Conservation (phyloP, 305 asterid genomes). For the Solanum aculeatissimum region DNA sequence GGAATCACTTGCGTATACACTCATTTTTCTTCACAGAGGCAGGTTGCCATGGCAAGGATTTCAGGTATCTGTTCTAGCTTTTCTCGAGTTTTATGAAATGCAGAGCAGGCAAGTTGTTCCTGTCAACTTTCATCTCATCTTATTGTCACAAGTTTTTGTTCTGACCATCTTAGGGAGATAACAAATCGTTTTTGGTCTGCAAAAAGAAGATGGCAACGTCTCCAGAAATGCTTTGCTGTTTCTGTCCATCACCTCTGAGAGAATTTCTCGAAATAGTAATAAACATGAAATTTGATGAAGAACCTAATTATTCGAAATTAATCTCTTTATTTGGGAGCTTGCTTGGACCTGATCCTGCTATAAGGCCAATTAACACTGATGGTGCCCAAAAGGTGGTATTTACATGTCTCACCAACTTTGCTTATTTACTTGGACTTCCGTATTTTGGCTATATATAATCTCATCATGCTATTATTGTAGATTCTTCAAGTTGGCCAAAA, state of each 20-base stretch:
- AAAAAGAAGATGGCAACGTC: conserved; percentile 14
- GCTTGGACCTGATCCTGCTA: conserved; percentile 1
- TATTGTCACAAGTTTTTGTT: neutral
- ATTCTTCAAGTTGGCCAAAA: conserved; percentile 7
- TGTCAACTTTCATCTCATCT: neutral
- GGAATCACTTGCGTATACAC: conserved; percentile 12
- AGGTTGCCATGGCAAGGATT: conserved; percentile 17
- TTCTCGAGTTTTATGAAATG: neutral
- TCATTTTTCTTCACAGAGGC: conserved; percentile 10
- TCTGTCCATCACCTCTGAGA: conserved; percentile 9
- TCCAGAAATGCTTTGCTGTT: conserved; percentile 10
- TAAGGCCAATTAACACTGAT: conserved; percentile 11
- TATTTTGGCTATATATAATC: neutral
- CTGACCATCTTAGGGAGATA: conserved; percentile 6
- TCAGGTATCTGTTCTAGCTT: conserved; percentile 6
- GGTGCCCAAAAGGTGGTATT: conserved; percentile 7
- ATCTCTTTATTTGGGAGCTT: conserved; percentile 8
- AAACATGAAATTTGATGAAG: conserved; percentile 13
- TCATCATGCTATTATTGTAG: neutral
- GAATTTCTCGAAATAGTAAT: conserved; percentile 7
- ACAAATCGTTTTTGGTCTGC: conserved; percentile 11
- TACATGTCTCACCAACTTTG: neutral
- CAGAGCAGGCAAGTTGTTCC: neutral
- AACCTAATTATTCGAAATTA: conserved; percentile 8
- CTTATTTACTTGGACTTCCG: neutral